Percentiles rank a stretch among this genome's conserved stretches.
These are phyloP conservation scores for Lipomyces yamanashiensis DNA, from an alignment of 805 yeast species.

Conservation along the genomic window DNA sequence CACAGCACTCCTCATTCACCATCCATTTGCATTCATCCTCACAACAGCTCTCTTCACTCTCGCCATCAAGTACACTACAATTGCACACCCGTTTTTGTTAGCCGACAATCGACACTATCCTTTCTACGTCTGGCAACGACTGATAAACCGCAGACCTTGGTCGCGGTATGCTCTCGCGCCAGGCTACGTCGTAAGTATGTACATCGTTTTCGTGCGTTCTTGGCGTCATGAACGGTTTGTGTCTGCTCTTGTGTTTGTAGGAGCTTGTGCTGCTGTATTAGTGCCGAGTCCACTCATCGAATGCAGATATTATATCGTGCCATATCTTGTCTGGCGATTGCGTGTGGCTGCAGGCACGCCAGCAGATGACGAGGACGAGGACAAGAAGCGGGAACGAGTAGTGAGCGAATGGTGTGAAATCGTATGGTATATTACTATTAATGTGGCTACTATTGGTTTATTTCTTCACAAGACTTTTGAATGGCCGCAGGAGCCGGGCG, in stretches of 20 bases:
- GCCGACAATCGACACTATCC: conserved; percentile 96
- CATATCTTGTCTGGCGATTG: conserved; percentile 75
- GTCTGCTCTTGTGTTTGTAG: conserved; percentile 51
- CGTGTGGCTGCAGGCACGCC: conserved; percentile 45
- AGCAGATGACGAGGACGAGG: conserved; percentile 16
- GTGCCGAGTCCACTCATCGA: conserved; percentile 92
- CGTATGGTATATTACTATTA: conserved; percentile 63
- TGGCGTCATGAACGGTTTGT: conserved; percentile 10
- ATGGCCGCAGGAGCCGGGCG: conserved; percentile 67
- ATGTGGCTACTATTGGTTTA: conserved; percentile 56
- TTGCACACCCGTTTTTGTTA: conserved; percentile 84
- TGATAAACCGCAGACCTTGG: conserved; percentile 58
- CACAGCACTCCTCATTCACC: not conserved
- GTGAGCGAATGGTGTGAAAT: conserved; percentile 37
- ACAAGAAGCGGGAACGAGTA: conserved; percentile 44
- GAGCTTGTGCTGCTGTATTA: conserved; percentile 62
- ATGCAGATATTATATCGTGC: conserved; percentile 88
- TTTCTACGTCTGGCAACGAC: conserved; percentile 76
- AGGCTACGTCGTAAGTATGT: conserved; percentile 63
- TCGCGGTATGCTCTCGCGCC: conserved; percentile 62
- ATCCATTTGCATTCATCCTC: not conserved
- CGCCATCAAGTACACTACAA: conserved; percentile 63
- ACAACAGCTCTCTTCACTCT: conserved; percentile 34
- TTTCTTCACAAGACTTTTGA: conserved; percentile 66
- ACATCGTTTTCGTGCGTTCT: conserved; percentile 43